These are phyloP conservation scores for Kodamaea ohmeri DNA, from an alignment of 1,139 yeast species.

Conservation along the genomic window DNA sequence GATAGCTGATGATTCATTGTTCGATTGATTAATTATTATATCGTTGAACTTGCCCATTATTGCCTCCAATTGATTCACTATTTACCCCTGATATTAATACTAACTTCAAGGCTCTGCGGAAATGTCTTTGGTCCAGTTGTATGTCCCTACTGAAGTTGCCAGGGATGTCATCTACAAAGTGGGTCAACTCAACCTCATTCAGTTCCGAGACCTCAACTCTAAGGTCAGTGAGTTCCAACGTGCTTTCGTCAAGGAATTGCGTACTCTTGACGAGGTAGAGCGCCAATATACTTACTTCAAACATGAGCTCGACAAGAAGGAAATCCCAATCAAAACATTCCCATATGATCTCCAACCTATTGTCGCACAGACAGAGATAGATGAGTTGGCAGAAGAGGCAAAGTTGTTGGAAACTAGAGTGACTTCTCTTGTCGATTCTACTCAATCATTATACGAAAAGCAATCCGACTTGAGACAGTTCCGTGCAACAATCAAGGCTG, in stretches of 20 bases:
- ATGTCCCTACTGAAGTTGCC: conserved; percentile 68
- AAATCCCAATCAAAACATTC: conserved; percentile 41
- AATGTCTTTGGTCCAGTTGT: conserved; percentile 72
- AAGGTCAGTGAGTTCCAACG: conserved; percentile 71
- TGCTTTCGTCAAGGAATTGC: conserved; percentile 64
- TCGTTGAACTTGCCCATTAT: too few species aligned
- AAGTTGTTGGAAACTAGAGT: conserved; percentile 48
- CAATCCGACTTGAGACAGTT: conserved; percentile 39
- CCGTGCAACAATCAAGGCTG: conserved; percentile 50
- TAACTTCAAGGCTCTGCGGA: conserved; percentile 61
- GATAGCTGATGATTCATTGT: background rate
- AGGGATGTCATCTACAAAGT: conserved; percentile 63
- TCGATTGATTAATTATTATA: too few species aligned
- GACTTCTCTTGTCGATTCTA: conserved; percentile 39
- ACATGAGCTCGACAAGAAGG: conserved; percentile 47
- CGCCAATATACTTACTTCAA: conserved; percentile 58
- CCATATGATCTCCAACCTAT: conserved; percentile 43
- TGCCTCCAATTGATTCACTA: too few species aligned
- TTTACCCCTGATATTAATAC: too few species aligned
- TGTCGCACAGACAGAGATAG: conserved; percentile 64
- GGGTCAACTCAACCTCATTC: conserved; percentile 63
- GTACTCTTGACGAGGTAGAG: conserved; percentile 66
- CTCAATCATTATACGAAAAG: conserved; percentile 32
- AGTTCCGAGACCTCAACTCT: conserved; percentile 68
- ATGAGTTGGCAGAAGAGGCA: conserved; percentile 68